Evolutionary conservation across 495 filamentous ascomycete genomes (phyloP).

Genomic region (Tuber magnatum): DNA sequence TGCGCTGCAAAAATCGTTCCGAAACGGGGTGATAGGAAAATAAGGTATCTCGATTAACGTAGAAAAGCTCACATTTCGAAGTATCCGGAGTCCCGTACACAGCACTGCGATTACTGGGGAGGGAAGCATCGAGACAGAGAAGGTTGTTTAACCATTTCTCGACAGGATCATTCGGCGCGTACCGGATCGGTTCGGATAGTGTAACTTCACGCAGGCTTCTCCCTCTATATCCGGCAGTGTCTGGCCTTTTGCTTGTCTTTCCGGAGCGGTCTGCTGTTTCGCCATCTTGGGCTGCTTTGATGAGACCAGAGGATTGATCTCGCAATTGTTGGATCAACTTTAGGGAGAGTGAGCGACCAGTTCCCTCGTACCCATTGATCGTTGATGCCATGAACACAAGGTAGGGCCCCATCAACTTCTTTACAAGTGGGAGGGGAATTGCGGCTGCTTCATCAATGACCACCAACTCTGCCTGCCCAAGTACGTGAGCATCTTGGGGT

Average conservation of each 20-base stretch:
- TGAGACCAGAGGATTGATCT: slow-evolving; percentile 68
- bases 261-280: slow-evolving; percentile 68
- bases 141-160: slow-evolving; percentile 96
- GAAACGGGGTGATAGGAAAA: slow-evolving; percentile 98
- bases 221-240: slow-evolving; percentile 55
- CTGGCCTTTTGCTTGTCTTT: slow-evolving; percentile 57
- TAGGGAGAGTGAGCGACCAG: slow-evolving; percentile 84
- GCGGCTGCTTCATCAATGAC: slow-evolving; percentile 98
- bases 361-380: slow-evolving; percentile 98
- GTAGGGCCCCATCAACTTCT: slow-evolving; percentile 95
- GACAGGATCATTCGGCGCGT: slow-evolving; percentile 80
- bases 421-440: slow-evolving; percentile 85
- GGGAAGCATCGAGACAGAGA: slow-evolving; percentile 83
- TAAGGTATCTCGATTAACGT: slow-evolving; percentile 92
- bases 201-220: slow-evolving; percentile 89
- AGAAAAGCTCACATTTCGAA: slow-evolving; percentile 77
- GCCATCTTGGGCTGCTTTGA: slow-evolving; percentile 52
- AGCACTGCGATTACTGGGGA: slow-evolving; percentile 66
- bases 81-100: slow-evolving; percentile 82
- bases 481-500: slow-evolving; percentile 86
- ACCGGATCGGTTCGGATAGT: slow-evolving; percentile 86
- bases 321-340: slow-evolving; percentile 97
- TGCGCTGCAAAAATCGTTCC: slow-evolving; percentile 92
- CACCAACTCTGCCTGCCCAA: slow-evolving; percentile 91
- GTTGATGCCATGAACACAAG: slow-evolving; percentile 99